A percentile compares a stretch with the other conserved stretches of the same genome.
Conservation (phyloP, 164 flowering plant genomes). For the Berberis vulgaris region DNA sequence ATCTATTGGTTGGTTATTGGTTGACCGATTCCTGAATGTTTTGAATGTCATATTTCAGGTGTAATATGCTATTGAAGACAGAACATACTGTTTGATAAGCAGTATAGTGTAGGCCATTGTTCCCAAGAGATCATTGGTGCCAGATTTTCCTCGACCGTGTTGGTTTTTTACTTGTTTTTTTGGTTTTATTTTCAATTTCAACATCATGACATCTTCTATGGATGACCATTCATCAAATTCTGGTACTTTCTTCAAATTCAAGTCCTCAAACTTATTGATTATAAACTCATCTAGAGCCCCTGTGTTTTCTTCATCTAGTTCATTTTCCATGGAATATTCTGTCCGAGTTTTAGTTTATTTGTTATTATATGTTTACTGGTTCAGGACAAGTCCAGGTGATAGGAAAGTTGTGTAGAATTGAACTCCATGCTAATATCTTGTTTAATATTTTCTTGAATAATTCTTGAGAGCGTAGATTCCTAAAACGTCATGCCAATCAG, state of each 20-base stretch:
- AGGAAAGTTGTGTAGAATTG: no score
- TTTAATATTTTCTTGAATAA: no score
- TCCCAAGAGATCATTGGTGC: not conserved
- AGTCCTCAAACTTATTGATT: not conserved
- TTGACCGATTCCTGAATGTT: not conserved
- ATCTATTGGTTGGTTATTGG: not conserved
- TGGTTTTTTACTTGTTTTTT: not conserved
- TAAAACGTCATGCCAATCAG: no score
- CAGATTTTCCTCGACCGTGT: constrained; percentile 1
- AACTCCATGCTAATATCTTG: no score
- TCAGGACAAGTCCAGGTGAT: no score
- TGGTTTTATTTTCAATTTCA: not conserved
- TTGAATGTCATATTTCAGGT: not conserved
- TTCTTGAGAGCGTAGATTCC: no score
- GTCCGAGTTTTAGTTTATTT: not conserved
- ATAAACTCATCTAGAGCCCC: not conserved
- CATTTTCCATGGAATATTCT: not conserved
- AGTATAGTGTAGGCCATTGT: not conserved
- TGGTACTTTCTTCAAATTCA: constrained; percentile 6
- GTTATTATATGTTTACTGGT: not conserved
- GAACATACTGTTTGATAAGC: not conserved
- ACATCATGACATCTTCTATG: constrained; percentile 12
- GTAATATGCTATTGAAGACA: not conserved
- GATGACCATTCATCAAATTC: constrained; percentile 11
- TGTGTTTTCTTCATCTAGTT: not conserved